Conservation (phyloP, 441 rosid genomes). For the Manihot esculenta region DNA sequence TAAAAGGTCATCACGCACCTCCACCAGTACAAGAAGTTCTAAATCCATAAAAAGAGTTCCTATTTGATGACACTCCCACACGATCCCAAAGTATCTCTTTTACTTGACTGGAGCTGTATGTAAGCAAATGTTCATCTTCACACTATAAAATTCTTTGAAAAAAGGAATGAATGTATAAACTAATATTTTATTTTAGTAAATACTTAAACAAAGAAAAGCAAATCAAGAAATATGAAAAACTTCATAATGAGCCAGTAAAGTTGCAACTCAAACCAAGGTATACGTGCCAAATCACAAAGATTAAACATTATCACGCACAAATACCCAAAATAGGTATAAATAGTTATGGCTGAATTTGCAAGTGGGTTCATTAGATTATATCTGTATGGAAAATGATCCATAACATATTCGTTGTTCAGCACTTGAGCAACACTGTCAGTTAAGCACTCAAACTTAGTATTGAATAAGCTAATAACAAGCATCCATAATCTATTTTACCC, state of each 20-base stretch:
- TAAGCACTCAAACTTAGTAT: not conserved
- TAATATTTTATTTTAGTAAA: not conserved
- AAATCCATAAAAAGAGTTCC: constrained; percentile 52
- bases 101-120: constrained; percentile 50
- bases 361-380: not conserved
- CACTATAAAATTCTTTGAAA: constrained; percentile 17
- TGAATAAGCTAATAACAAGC: not conserved
- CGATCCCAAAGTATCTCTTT: constrained; percentile 38
- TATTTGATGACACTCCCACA: constrained; percentile 47
- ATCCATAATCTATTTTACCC: too few species aligned
- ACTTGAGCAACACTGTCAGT: not conserved
- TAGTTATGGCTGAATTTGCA: too few species aligned
- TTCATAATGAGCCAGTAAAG: not conserved
- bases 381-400: too few species aligned
- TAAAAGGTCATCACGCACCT: constrained; percentile 49
- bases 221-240: not conserved
- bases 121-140: constrained; percentile 27
- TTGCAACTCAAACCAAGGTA: not conserved
- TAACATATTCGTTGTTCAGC: not conserved
- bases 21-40: constrained; percentile 58
- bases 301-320: too few species aligned
- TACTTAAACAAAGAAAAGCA: not conserved
- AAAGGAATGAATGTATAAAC: constrained; percentile 5
- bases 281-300: not conserved
- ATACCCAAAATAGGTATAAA: too few species aligned